phyloP scores from a whole-genome alignment of 805 yeast species.

The Ascoidea asiatica region DNA sequence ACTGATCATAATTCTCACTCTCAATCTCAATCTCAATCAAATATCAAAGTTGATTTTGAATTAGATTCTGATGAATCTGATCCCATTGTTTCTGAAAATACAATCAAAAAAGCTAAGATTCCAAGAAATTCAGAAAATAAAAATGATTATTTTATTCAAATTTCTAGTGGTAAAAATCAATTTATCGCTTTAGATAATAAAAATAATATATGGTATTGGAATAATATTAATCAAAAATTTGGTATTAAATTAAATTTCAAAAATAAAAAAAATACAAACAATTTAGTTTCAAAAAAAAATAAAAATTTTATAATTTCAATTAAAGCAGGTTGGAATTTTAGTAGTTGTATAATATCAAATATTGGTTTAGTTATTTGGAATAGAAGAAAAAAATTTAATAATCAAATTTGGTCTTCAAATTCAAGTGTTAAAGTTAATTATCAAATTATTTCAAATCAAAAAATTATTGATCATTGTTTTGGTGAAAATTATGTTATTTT shows the following conservation, averaged over 20 bases:
- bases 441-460: constrained; percentile 27
- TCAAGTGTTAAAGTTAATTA: constrained; percentile 24
- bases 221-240: constrained; percentile 22
- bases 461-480: constrained; percentile 39
- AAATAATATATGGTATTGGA: constrained; percentile 51
- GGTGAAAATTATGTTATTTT: constrained; percentile 40
- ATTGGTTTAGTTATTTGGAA: constrained; percentile 53
- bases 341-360: constrained; percentile 32
- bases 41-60: neutral
- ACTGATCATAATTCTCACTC: neutral
- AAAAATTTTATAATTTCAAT: constrained; percentile 28
- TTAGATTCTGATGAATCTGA: neutral
- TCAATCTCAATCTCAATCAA: neutral
- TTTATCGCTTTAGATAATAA: constrained; percentile 42
- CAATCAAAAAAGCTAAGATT: neutral
- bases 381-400: constrained; percentile 17
- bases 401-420: constrained; percentile 5
- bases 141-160: constrained; percentile 25
- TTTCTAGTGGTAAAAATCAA: constrained; percentile 54
- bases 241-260: constrained; percentile 34
- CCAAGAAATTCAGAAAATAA: constrained; percentile 5
- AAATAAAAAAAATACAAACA: constrained; percentile 9
- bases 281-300: constrained; percentile 7
- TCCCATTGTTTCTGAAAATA: neutral
- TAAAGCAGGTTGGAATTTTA: constrained; percentile 56